phyloP scores from a whole-genome alignment of 768 basidiomycete species.

The Boletus fagicola region DNA sequence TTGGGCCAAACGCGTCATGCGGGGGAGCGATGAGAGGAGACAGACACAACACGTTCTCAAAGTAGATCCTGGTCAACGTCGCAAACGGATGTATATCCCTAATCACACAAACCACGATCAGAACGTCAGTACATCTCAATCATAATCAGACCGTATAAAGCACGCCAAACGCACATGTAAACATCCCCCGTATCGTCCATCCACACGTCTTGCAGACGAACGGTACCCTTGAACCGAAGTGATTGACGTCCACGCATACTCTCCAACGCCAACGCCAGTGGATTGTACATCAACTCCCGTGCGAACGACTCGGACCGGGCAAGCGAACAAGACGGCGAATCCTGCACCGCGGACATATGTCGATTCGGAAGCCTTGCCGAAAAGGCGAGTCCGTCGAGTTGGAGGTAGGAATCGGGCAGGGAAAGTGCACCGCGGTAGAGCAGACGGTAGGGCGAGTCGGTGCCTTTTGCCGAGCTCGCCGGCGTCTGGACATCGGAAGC shows the following conservation, averaged over 20 bases:
- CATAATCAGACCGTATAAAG: neutral
- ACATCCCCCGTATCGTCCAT: conserved; percentile 57
- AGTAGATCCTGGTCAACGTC: conserved; percentile 59
- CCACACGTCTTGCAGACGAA: conserved; percentile 53
- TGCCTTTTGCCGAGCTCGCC: conserved; percentile 1
- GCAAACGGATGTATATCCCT: conserved; percentile 74
- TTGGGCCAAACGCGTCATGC: conserved; percentile 18
- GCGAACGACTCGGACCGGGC: conserved; percentile 26
- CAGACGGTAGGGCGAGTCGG: conserved; percentile 42
- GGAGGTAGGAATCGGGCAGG: conserved; percentile 67
- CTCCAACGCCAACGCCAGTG: conserved; percentile 69
- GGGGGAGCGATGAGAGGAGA: conserved; percentile 31
- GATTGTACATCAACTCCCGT: conserved; percentile 56
- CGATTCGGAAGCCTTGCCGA: conserved; percentile 43
- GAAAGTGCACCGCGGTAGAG: conserved; percentile 76
- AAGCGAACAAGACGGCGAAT: conserved; percentile 22
- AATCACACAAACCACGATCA: neutral
- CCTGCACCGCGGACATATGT: conserved; percentile 28
- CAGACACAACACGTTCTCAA: conserved; percentile 69
- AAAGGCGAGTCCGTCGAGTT: conserved; percentile 74
- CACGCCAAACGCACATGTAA: conserved; percentile 39
- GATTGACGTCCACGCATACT: conserved; percentile 76
- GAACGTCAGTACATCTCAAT: neutral
- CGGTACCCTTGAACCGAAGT: conserved; percentile 55
- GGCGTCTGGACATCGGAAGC: neutral